phyloP scores from a whole-genome alignment of 768 basidiomycete species.

The Tephrocybe sp. region DNA sequence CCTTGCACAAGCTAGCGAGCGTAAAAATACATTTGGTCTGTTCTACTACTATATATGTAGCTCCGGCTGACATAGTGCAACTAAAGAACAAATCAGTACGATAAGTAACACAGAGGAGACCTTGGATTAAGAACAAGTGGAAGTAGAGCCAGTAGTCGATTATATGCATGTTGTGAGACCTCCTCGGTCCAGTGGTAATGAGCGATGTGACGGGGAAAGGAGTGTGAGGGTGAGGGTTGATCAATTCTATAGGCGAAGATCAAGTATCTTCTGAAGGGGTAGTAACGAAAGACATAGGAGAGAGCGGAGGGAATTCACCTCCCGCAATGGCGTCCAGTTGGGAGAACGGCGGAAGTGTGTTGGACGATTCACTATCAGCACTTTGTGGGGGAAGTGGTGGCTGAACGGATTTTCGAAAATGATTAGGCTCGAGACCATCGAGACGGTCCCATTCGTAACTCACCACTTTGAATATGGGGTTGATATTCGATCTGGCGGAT shows the following conservation, averaged over 20 bases:
- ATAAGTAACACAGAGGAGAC: constrained; percentile 29
- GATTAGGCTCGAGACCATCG: constrained; percentile 35
- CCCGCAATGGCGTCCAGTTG: constrained; percentile 84
- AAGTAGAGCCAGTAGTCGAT: constrained; percentile 35
- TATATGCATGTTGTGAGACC: constrained; percentile 38
- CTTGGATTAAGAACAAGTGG: constrained; percentile 28
- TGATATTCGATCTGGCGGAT: constrained; percentile 70
- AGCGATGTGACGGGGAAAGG: constrained; percentile 28
- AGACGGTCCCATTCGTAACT: constrained; percentile 47
- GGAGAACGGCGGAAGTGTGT: constrained; percentile 58
- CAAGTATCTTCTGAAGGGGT: constrained; percentile 48
- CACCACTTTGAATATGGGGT: constrained; percentile 92
- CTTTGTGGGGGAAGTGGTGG: constrained; percentile 52
- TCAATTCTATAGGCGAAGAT: constrained; percentile 23
- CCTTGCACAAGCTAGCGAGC: constrained; percentile 31
- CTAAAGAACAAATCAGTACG: constrained; percentile 43
- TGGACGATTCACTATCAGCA: constrained; percentile 29
- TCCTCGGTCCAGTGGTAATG: constrained; percentile 39
- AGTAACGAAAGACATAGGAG: constrained; percentile 67
- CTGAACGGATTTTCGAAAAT: constrained; percentile 37
- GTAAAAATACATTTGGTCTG: constrained; percentile 58
- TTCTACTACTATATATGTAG: constrained; percentile 52
- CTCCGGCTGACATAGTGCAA: constrained; percentile 46
- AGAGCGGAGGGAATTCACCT: constrained; percentile 69
- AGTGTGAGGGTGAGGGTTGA: constrained; percentile 20